Conservation (phyloP, 2,329 filamentous ascomycete genomes). For the Fusarium dimerum region DNA sequence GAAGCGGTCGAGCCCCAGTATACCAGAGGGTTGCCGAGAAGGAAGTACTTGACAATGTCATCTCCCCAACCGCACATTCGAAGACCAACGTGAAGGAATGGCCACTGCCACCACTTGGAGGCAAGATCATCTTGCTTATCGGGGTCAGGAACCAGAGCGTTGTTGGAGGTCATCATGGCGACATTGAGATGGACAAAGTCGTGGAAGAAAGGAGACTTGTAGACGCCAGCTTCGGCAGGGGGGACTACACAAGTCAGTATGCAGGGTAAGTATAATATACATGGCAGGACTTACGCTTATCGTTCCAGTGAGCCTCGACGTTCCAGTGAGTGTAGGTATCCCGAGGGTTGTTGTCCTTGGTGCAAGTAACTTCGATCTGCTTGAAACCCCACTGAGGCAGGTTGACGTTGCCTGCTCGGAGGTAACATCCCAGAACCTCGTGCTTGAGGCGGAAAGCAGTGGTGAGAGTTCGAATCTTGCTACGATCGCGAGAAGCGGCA, state of each 20-base stretch:
- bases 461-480: slow-evolving; percentile 84
- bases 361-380: slow-evolving; percentile 96
- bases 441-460: slow-evolving; percentile 91
- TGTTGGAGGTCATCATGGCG: slow-evolving; percentile 99
- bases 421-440: slow-evolving; percentile 81
- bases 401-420: slow-evolving; percentile 93
- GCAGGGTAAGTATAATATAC: neutral
- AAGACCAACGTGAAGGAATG: slow-evolving; percentile 88
- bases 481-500: slow-evolving; percentile 82
- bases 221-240: slow-evolving; percentile 82
- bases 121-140: slow-evolving; percentile 99
- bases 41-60: slow-evolving; percentile 94
- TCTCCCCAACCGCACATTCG: slow-evolving; percentile 99
- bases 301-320: slow-evolving; percentile 91
- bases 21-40: slow-evolving; percentile 92
- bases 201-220: slow-evolving; percentile 95
- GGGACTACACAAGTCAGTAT: slow-evolving; percentile 62
- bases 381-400: slow-evolving; percentile 99
- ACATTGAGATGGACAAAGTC: slow-evolving; percentile 98
- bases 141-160: slow-evolving; percentile 93
- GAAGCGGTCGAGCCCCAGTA: slow-evolving; percentile 92
- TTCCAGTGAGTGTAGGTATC: slow-evolving; percentile 99
- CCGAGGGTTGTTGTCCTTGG: slow-evolving; percentile 86
- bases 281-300: slow-evolving; percentile 69
- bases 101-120: slow-evolving; percentile 98